Percentiles rank a stretch among this genome's conserved stretches.
Evolutionary conservation across 805 yeast species (phyloP).

Genomic region (Lachancea nothofagi): DNA sequence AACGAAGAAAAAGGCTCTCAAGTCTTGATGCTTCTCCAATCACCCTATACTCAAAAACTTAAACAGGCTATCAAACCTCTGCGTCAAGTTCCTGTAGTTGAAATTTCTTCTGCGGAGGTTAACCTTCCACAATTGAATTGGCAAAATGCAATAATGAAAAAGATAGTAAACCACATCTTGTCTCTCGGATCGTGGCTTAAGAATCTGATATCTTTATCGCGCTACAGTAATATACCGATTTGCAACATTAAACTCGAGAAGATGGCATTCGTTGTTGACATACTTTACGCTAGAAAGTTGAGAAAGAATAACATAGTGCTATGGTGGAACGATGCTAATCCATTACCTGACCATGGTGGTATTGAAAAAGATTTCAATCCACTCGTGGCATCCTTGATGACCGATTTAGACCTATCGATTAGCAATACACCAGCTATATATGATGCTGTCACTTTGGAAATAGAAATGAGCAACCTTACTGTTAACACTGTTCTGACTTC

Average conservation of each 20-base stretch:
- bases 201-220: slow-evolving; percentile 58
- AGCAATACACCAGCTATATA: slow-evolving; percentile 77
- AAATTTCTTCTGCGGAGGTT: slow-evolving; percentile 52
- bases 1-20: slow-evolving; percentile 64
- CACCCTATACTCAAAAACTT: slow-evolving; percentile 52
- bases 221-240: slow-evolving; percentile 75
- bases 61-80: slow-evolving; percentile 42
- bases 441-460: slow-evolving; percentile 69
- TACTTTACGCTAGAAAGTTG: slow-evolving; percentile 77
- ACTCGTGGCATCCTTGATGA: slow-evolving; percentile 35
- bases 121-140: slow-evolving; percentile 73
- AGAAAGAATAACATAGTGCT: slow-evolving; percentile 60
- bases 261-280: slow-evolving; percentile 72
- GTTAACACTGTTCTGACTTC: slow-evolving; percentile 85
- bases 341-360: slow-evolving; percentile 83
- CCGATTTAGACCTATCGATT: slow-evolving; percentile 61
- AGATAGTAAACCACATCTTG: slow-evolving; percentile 64
- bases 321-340: slow-evolving; percentile 84
- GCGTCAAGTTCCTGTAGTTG: slow-evolving; percentile 56
- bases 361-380: slow-evolving; percentile 56
- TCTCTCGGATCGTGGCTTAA: slow-evolving; percentile 69
- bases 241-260: slow-evolving; percentile 81
- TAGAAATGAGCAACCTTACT: slow-evolving; percentile 71
- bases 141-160: slow-evolving; percentile 62
- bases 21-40: slow-evolving; percentile 64